phyloP scores from a whole-genome alignment of 345 rosid species.

The Mangifera indica region DNA sequence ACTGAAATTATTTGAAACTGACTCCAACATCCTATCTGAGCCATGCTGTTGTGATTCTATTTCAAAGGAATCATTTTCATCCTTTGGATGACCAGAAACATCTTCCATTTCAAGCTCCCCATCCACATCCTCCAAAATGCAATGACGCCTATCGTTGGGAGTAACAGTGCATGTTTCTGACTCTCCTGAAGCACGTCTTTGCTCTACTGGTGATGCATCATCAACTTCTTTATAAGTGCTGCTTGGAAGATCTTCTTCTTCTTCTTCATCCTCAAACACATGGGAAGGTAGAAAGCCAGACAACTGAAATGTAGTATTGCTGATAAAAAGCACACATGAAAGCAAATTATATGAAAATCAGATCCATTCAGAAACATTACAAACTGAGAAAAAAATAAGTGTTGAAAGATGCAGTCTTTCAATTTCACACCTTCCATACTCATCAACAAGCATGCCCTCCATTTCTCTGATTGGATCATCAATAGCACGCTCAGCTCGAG shows the following conservation, averaged over 20 bases:
- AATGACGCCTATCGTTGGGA: slow-evolving; percentile 60
- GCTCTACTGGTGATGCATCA: slow-evolving; percentile 40
- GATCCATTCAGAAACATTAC: not conserved
- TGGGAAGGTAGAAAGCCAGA: slow-evolving; percentile 66
- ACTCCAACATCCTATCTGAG: slow-evolving; percentile 26
- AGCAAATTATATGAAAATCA: slow-evolving; percentile 14
- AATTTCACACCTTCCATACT: slow-evolving; percentile 80
- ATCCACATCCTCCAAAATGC: slow-evolving; percentile 76
- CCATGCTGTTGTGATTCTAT: slow-evolving; percentile 36
- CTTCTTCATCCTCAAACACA: slow-evolving; percentile 63
- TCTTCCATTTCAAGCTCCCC: slow-evolving; percentile 93
- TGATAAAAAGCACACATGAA: slow-evolving; percentile 37
- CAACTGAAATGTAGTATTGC: slow-evolving; percentile 86
- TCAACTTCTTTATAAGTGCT: slow-evolving; percentile 37
- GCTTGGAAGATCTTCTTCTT: slow-evolving; percentile 51
- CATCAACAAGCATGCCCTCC: slow-evolving; percentile 99
- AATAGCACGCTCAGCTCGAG: slow-evolving; percentile 86
- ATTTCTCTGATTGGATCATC: slow-evolving; percentile 96
- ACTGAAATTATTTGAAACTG: slow-evolving; percentile 22
- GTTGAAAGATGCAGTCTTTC: not conserved
- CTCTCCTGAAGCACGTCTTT: slow-evolving; percentile 40
- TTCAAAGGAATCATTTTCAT: slow-evolving; percentile 39
- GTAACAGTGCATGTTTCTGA: slow-evolving; percentile 42
- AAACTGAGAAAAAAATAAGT: slow-evolving; percentile 1
- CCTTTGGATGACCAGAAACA: slow-evolving; percentile 67